Evolutionary conservation across 2,329 filamentous ascomycete species (phyloP).

Genomic region (Aspergillus carbonarius): DNA sequence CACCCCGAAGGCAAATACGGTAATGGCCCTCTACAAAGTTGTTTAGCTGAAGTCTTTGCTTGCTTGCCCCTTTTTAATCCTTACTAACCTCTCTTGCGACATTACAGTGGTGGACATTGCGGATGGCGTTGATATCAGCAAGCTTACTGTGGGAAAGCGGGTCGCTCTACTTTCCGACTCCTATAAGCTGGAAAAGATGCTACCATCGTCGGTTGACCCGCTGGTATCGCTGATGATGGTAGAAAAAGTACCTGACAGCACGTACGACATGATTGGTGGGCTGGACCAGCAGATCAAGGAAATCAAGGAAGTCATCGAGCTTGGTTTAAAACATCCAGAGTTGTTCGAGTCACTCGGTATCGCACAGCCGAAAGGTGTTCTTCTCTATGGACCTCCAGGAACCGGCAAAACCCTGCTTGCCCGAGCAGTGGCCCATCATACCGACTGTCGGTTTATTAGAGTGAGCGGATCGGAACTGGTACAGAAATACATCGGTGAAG

Average conservation of each 20-base stretch:
- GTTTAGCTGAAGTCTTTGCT: neutral
- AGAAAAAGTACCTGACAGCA: slow-evolving; percentile 98
- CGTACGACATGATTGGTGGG: slow-evolving; percentile 99
- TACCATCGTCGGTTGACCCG: slow-evolving; percentile 95
- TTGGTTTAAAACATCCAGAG: slow-evolving; percentile 96
- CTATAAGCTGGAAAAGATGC: slow-evolving; percentile 98
- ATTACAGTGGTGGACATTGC: slow-evolving; percentile 85
- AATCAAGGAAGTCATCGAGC: slow-evolving; percentile 99
- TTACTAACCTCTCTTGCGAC: slow-evolving; percentile 10
- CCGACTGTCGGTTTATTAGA: slow-evolving; percentile 98
- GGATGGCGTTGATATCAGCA: slow-evolving; percentile 89
- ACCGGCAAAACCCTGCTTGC: slow-evolving; percentile 96
- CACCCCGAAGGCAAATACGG: slow-evolving; percentile 99
- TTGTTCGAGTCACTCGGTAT: slow-evolving; percentile 99
- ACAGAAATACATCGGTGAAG: slow-evolving; percentile 99
- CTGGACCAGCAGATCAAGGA: slow-evolving; percentile 99
- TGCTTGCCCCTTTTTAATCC: neutral
- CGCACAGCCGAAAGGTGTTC: slow-evolving; percentile 94
- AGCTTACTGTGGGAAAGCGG: slow-evolving; percentile 96
- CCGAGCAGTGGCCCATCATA: slow-evolving; percentile 94
- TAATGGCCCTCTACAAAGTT: slow-evolving; percentile 47
- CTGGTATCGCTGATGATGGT: slow-evolving; percentile 99
- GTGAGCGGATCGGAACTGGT: slow-evolving; percentile 95
- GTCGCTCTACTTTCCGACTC: slow-evolving; percentile 95
- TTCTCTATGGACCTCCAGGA: slow-evolving; percentile 93